Percentiles rank a stretch among this genome's conserved stretches.
phyloP scores from a whole-genome alignment of 1,139 yeast genomes.

The Yamadazyma diddensiae region DNA sequence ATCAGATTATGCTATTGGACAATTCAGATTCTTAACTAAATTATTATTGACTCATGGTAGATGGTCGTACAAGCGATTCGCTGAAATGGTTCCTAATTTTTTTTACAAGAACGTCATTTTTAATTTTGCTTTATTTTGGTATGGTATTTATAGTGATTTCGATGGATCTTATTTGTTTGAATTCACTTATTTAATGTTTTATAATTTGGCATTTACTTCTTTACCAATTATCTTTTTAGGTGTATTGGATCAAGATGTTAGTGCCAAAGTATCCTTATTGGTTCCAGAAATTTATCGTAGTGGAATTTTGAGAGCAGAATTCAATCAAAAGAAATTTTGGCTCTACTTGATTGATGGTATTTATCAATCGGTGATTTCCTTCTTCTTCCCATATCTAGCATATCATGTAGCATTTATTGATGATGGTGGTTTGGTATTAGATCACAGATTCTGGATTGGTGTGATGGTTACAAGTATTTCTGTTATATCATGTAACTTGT shows the following conservation, averaged over 20 bases:
- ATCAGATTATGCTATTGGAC: constrained; percentile 95
- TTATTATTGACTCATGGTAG: constrained; percentile 88
- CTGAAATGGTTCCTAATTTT: constrained; percentile 93
- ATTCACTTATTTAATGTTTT: constrained; percentile 87
- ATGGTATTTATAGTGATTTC: constrained; percentile 77
- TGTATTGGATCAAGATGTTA: constrained; percentile 89
- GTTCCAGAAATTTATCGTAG: constrained; percentile 89
- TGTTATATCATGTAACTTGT: constrained; percentile 75
- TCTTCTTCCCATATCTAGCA: constrained; percentile 80
- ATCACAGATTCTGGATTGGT: constrained; percentile 88
- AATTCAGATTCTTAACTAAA: constrained; percentile 79
- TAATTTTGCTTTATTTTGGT: constrained; percentile 89
- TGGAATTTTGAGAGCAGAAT: constrained; percentile 81
- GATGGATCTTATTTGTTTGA: constrained; percentile 93
- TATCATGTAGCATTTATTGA: constrained; percentile 56
- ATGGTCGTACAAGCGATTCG: constrained; percentile 89
- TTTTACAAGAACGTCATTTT: constrained; percentile 91
- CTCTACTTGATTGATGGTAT: constrained; percentile 83
- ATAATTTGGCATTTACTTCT: constrained; percentile 92
- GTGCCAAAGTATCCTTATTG: constrained; percentile 71
- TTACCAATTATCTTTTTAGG: constrained; percentile 90
- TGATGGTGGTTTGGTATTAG: constrained; percentile 61
- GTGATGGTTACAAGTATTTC: constrained; percentile 75
- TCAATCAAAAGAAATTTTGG: constrained; percentile 79
- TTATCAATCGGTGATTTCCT: constrained; percentile 82